phyloP scores from a whole-genome alignment of 192 early-diverging fungal genomes.

The Lunasporangiospora selenospora region DNA sequence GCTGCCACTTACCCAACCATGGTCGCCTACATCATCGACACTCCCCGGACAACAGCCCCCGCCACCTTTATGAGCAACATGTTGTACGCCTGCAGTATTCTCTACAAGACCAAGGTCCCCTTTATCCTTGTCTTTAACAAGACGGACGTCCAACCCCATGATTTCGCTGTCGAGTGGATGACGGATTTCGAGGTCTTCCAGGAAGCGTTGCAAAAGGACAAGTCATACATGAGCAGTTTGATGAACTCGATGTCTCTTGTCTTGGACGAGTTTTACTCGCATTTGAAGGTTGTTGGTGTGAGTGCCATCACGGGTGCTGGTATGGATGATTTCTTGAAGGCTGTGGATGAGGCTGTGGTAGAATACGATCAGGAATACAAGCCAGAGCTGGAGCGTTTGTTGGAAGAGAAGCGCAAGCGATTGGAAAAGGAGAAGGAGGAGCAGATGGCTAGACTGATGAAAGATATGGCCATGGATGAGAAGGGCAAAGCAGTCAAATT shows the following conservation, averaged over 20 bases:
- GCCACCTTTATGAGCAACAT: conserved; percentile 99
- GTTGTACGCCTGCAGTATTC: conserved; percentile 96
- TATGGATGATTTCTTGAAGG: conserved; percentile 88
- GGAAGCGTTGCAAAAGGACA: conserved; percentile 82
- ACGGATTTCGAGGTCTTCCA: conserved; percentile 95
- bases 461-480: conserved; percentile 82
- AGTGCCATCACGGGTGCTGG: conserved; percentile 93
- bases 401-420: conserved; percentile 63
- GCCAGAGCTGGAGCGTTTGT: conserved; percentile 79
- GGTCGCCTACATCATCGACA: conserved; percentile 94
- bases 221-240: conserved; percentile 89
- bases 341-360: conserved; percentile 76
- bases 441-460: conserved; percentile 82
- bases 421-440: conserved; percentile 73
- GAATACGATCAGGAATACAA: conserved; percentile 93
- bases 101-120: conserved; percentile 97
- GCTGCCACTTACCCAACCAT: conserved; percentile 92
- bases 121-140: conserved; percentile 98
- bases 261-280: conserved; percentile 95
- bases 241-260: conserved; percentile 97
- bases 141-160: conserved; percentile 89
- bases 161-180: conserved; percentile 97
- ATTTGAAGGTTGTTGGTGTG: conserved; percentile 84
- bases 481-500: conserved; percentile 46
- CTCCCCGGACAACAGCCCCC: conserved; percentile 88